Evolutionary conservation across 1,139 yeast species (phyloP).

Genomic region (Chernovozyma sophiae-reginae): DNA sequence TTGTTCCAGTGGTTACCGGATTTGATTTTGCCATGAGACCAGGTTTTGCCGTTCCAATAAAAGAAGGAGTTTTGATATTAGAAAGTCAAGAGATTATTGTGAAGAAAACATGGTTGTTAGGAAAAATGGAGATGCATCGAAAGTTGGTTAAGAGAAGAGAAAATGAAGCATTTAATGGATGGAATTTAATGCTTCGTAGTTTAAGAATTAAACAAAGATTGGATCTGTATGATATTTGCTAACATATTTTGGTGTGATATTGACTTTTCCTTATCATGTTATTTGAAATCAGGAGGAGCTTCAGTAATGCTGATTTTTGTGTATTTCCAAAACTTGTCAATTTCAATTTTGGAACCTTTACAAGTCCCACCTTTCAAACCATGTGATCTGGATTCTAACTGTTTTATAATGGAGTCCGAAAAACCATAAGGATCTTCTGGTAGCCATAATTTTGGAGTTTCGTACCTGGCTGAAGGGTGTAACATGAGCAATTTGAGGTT

Average conservation of each 20-base stretch:
- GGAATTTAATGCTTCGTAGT: constrained; percentile 21
- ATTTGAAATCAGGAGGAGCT: constrained; percentile 38
- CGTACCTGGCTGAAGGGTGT: constrained; percentile 34
- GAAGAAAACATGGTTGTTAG: constrained; percentile 28
- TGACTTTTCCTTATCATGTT: too few species aligned
- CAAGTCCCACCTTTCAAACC: constrained; percentile 23
- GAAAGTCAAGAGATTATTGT: constrained; percentile 14
- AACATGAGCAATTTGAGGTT: constrained; percentile 21
- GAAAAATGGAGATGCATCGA: constrained; percentile 15
- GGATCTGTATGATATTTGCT: constrained; percentile 8
- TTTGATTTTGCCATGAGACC: constrained; percentile 23
- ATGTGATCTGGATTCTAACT: constrained; percentile 5
- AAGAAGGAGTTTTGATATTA: constrained; percentile 27
- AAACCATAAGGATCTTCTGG: constrained; percentile 25
- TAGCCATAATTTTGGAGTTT: constrained; percentile 32
- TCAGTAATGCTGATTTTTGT: constrained; percentile 21
- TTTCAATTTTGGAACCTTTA: constrained; percentile 24
- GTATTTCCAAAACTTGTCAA: constrained; percentile 12
- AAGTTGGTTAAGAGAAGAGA: constrained; percentile 6
- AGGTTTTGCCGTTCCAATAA: constrained; percentile 29
- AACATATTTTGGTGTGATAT: too few species aligned
- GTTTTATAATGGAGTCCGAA: constrained; percentile 9
- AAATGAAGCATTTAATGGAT: constrained; percentile 11
- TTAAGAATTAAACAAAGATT: constrained; percentile 21
- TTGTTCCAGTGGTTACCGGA: constrained; percentile 34